Evolutionary conservation across 495 filamentous ascomycete genomes (phyloP).

Genomic region (Penicillium coprophilum): DNA sequence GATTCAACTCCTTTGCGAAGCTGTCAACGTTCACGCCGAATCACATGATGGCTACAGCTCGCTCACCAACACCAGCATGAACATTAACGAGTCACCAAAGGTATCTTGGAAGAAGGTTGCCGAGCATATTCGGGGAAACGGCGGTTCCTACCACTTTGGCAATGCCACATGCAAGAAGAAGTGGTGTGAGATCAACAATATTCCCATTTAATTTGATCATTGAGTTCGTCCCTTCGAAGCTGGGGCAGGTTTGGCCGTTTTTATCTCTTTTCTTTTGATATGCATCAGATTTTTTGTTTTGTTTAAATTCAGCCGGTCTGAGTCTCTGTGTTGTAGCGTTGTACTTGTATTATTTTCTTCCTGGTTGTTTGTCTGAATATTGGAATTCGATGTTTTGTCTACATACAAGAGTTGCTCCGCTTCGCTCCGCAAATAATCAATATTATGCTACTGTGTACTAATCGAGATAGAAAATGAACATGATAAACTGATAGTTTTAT

Average conservation of each 20-base stretch:
- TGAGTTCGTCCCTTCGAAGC: neutral
- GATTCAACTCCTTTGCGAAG: constrained; percentile 40
- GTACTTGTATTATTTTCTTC: neutral
- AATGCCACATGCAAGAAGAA: constrained; percentile 87
- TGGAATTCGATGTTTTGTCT: neutral
- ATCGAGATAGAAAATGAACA: neutral
- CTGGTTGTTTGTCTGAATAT: neutral
- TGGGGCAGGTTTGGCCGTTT: neutral
- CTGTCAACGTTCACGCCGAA: constrained; percentile 37
- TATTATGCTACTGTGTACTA: neutral
- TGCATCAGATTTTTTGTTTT: neutral
- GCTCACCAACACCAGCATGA: neutral
- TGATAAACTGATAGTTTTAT: neutral
- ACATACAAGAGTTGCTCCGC: too few relatives aligned
- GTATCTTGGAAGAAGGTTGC: constrained; percentile 83
- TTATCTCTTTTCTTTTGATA: neutral
- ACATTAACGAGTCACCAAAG: constrained; percentile 38
- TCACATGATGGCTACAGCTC: neutral
- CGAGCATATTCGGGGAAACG: constrained; percentile 65
- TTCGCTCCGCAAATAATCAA: too few relatives aligned
- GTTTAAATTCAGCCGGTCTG: constrained; percentile 3
- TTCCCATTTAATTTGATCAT: constrained; percentile 12
- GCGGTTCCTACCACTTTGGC: constrained; percentile 82
- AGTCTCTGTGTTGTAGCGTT: neutral
- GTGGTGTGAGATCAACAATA: constrained; percentile 48